phyloP scores from a whole-genome alignment of 148 eudicot genomes.

The Vaccinium corymbosum region DNA sequence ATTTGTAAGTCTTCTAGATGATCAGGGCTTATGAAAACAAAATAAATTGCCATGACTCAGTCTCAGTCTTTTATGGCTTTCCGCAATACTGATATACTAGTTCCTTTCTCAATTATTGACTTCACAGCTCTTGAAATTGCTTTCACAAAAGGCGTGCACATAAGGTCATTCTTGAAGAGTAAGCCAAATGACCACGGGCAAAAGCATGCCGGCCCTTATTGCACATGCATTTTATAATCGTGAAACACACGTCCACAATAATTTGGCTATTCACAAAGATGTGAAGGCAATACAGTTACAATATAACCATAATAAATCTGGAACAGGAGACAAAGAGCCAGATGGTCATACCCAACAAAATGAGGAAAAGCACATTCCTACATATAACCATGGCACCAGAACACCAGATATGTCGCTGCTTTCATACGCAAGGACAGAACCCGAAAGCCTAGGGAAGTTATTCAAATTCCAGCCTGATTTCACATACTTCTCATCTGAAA shows the following conservation, averaged over 20 bases:
- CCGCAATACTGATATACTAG: not conserved
- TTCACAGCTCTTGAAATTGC: not conserved
- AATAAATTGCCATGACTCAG: not conserved
- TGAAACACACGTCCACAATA: not conserved
- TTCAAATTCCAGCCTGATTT: slow-evolving; percentile 96
- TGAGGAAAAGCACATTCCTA: slow-evolving; percentile 99
- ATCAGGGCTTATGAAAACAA: not conserved
- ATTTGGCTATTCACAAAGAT: not conserved
- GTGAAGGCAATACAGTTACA: slow-evolving; percentile 3
- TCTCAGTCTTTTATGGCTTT: not conserved
- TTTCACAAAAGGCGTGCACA: not conserved
- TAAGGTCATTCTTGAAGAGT: not conserved
- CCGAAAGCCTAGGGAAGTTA: slow-evolving; percentile 92
- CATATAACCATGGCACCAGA: slow-evolving; percentile 92
- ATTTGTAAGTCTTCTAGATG: not conserved
- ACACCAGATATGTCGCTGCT: slow-evolving; percentile 94
- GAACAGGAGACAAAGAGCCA: not conserved
- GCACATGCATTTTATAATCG: not conserved
- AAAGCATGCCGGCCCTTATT: not conserved
- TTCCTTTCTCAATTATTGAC: not conserved
- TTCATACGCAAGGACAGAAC: slow-evolving; percentile 89
- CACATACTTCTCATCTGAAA: slow-evolving; percentile 54
- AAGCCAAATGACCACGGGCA: slow-evolving; percentile 5
- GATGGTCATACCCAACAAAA: slow-evolving; percentile 90
- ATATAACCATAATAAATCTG: not conserved